Percentiles rank a stretch among this genome's conserved stretches.
Evolutionary conservation across 1,284 basidiomycete genomes (phyloP).

Genomic region (Rhodotorula mucilaginosa): DNA sequence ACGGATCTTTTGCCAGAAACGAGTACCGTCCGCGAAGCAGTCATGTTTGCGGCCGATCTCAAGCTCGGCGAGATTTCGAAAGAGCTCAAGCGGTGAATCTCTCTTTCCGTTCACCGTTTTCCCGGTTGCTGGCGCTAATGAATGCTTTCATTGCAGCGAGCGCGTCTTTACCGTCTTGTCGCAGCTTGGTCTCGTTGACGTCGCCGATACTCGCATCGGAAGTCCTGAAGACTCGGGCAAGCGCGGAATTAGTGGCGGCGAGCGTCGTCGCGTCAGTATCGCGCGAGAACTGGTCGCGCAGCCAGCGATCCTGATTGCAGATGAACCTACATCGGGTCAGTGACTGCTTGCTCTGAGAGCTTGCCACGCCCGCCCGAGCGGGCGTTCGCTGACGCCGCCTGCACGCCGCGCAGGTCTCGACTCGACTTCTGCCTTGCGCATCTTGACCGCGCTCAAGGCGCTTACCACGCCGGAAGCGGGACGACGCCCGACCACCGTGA

Average conservation of each 20-base stretch:
- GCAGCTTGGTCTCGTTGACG: slow-evolving; percentile 68
- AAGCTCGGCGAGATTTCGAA: slow-evolving; percentile 77
- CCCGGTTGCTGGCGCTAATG: no score
- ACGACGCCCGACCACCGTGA: slow-evolving; percentile 58
- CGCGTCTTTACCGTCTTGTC: slow-evolving; percentile 67
- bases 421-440: slow-evolving; percentile 76
- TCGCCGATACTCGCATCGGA: slow-evolving; percentile 74
- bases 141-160: slow-evolving; percentile 43
- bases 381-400: slow-evolving; percentile 4
- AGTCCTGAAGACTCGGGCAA: slow-evolving; percentile 53
- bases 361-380: no score
- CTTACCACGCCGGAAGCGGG: slow-evolving; percentile 57
- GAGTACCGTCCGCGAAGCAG: slow-evolving; percentile 68
- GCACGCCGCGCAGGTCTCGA: slow-evolving; percentile 61
- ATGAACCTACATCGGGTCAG: slow-evolving; percentile 60
- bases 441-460: slow-evolving; percentile 68
- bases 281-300: slow-evolving; percentile 64
- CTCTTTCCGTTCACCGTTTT: no score
- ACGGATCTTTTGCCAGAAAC: slow-evolving; percentile 42
- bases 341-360: background rate
- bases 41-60: slow-evolving; percentile 77
- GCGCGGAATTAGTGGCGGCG: slow-evolving; percentile 66
- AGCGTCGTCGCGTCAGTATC: slow-evolving; percentile 61
- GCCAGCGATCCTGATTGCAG: slow-evolving; percentile 62
- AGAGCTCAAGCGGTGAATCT: slow-evolving; percentile 57